These are phyloP conservation scores for Farysia itapuensis DNA, from an alignment of 1,284 basidiomycete genomes.

Conservation along the genomic window DNA sequence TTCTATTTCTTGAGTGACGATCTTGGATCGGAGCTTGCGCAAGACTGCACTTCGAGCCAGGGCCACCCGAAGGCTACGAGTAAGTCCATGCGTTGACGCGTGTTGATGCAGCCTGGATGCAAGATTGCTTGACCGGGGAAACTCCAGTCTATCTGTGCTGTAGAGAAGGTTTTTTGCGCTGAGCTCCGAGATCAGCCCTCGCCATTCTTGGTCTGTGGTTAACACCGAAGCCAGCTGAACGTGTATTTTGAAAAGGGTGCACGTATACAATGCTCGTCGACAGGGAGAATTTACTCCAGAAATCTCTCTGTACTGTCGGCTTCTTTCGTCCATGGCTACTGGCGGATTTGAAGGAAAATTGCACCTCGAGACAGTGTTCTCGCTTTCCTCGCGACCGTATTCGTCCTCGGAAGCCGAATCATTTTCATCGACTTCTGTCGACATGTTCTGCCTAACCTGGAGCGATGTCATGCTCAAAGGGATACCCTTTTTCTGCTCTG, in stretches of 20 bases:
- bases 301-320: too few species aligned
- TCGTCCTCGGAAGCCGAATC: too few species aligned
- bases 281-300: too few species aligned
- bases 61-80: conserved; percentile 28
- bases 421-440: too few species aligned
- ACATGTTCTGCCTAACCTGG: too few species aligned
- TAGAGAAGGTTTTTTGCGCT: conserved; percentile 10
- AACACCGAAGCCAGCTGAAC: conserved; percentile 30
- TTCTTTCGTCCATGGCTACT: too few species aligned
- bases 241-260: conserved; percentile 51
- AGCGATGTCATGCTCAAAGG: too few species aligned
- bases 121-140: conserved; percentile 45
- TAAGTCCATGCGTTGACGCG: conserved; percentile 19
- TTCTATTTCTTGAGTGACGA: conserved; percentile 28
- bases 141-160: conserved; percentile 26
- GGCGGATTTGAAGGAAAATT: too few species aligned
- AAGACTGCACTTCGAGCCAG: conserved; percentile 39
- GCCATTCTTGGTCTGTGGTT: conserved; percentile 9
- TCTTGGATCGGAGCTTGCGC: conserved; percentile 27
- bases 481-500: too few species aligned
- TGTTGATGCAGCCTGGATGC: conserved; percentile 11
- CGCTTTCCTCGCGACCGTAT: too few species aligned
- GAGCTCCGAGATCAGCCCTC: conserved; percentile 15
- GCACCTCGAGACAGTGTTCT: too few species aligned
- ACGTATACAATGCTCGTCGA: conserved; percentile 48